Evolutionary conservation across 148 eudicot species (phyloP), one percentile per base, ranked within the genome.

Genomic region (Spergularia bocconei): DNA sequence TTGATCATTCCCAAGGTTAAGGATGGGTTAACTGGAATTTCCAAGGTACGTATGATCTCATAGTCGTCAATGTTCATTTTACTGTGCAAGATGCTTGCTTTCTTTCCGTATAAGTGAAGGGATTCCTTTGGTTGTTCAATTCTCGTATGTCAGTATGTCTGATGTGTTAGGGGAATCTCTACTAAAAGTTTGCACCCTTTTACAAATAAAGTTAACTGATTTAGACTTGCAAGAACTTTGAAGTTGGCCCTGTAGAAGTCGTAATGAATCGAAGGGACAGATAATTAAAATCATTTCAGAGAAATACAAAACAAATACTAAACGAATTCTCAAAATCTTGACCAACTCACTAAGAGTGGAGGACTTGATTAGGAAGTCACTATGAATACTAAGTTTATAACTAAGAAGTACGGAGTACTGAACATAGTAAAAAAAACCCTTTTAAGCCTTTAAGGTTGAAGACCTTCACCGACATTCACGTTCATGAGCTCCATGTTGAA

Each of bases 1-100:
- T 52, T 93, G 85, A 82, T 93, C 75, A 91, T 93, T 75, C 98
- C 98, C 50, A 93, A 93, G 87, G 89, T 83, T 67, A 88, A 69
- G 72, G 93, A 93, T 86, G 98, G 94, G 44, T 80, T 93, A 76
- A 93, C 84, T 76, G 90, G 92, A 65, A 83, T 93, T 59, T 87
- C 97, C 57, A 79, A 88, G 89, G 92, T 88, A 86, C 25, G 81
- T 21, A 15, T 29, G 25, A 29, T 75, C 48, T 62, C 39, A 33
- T 48, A 59, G 59, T 65, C 53, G 6, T 10, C 76, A 78, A 60
- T 79, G 54, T 38, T 48, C 39, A 52, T 52, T 61, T 59, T 36
- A 47, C 41, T 77, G 19, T 56, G 41, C 23, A 13, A 21, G 41
- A 19, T 67, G 41, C 1, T 50, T 52, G 13, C 36, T 50, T 20